Percentiles rank a stretch among this genome's conserved stretches.
Evolutionary conservation across 163 green algal species (phyloP).

Genomic region (Coccomyxa subellipsoidea): DNA sequence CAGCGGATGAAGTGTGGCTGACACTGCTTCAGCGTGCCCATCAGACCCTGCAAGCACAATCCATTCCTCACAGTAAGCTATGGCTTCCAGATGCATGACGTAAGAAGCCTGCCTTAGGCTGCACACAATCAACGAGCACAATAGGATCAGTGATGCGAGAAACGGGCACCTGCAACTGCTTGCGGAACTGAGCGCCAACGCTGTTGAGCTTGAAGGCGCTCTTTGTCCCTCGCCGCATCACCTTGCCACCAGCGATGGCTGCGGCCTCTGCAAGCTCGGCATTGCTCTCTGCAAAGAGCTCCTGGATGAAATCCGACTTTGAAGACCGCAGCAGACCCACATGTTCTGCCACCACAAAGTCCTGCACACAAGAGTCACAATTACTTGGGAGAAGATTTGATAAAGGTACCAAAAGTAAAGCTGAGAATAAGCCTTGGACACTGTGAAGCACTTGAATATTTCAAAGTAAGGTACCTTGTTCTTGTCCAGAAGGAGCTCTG

Average conservation of each 20-base stretch:
- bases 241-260: background rate
- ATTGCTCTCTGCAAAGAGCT: constrained; percentile 36
- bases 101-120: background rate
- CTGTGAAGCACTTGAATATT: background rate
- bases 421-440: too few relatives aligned
- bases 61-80: constrained; percentile 74
- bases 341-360: constrained; percentile 95
- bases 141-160: background rate
- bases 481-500: constrained; percentile 78
- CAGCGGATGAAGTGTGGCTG: constrained; percentile 72
- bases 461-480: constrained; percentile 65
- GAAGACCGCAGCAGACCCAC: constrained; percentile 67
- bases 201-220: constrained; percentile 90
- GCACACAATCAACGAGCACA: background rate
- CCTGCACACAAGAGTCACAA: constrained; percentile 30
- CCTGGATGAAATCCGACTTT: constrained; percentile 24
- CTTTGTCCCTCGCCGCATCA: constrained; percentile 20
- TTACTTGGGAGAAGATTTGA: too few relatives aligned
- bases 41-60: constrained; percentile 81
- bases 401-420: too few relatives aligned
- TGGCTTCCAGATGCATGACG: background rate
- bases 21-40: constrained; percentile 56
- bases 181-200: constrained; percentile 89
- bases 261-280: constrained; percentile 14
- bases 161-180: constrained; percentile 86